Base-by-base conservation (phyloP, 2,329 filamentous ascomycete species). In the Trichoderma sp. region DNA sequence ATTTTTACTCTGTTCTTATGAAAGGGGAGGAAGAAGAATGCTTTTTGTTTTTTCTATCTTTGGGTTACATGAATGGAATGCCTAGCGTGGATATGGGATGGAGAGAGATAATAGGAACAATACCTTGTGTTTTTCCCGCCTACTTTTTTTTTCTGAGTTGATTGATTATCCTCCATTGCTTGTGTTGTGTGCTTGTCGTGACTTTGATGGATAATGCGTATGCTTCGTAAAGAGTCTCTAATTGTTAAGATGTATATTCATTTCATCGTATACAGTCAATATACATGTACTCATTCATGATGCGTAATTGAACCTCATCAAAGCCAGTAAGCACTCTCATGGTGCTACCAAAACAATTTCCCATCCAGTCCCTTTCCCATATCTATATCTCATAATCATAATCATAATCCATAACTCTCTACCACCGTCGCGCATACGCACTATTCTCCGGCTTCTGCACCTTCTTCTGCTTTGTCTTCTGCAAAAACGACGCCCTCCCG, bases 381-480 rank as follows among this genome's bases (percentile, higher is more conserved):
- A 26, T 28, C 56, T 28, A 12, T n/a, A 43, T 36, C 47, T 70
- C 57, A 53, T 34, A 53, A 51, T 69, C 39, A 36, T 69, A 61
- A 61, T 51, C 43, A 51, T 51, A 21, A 9, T 1, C 4, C 15
- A 12, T 21, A 47, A n/a, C n/a, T 9, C 34, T 26, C 47, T 66
- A 84, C 83, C 83, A 85, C 63, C 84, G 76, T 15, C 83, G 77
- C 18, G 82, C 84, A 73, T 83, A 85, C 28, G 83, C 76, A n/a
- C 76, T 77, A 64, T 77, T 82, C 74, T 84, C 82, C 73, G 80
- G 74, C 73, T 82, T 78, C 74, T 62, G 74, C 15, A 72, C 70
- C 66, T 24, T 32, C 66, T 57, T 70, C 65, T 78, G 74, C 69
- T 76, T 78, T 28, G 39, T 18, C 73, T 76, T 78, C 70, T 75